phyloP scores from a whole-genome alignment of 768 basidiomycete genomes.

The Rhodotorula paludigena region DNA sequence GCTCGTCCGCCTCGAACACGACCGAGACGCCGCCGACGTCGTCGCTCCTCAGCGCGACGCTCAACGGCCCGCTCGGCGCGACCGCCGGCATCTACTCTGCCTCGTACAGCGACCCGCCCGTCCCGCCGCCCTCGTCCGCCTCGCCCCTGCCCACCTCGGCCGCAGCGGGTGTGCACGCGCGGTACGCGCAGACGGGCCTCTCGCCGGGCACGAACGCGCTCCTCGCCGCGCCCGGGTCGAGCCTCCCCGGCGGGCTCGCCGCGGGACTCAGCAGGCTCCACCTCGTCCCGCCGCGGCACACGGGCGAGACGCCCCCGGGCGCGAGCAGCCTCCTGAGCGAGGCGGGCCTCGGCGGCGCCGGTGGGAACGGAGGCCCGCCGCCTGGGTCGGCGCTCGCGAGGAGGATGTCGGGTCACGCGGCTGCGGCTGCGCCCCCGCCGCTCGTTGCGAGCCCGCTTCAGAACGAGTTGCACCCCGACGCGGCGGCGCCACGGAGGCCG shows the following conservation, averaged over 20 bases:
- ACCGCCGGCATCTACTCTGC: constrained; percentile 8
- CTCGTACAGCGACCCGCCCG: constrained; percentile 15
- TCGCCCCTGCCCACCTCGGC: not conserved
- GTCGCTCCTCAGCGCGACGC: not conserved
- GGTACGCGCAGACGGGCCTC: constrained; percentile 18
- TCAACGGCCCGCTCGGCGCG: not conserved
- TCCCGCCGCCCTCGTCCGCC: not conserved
- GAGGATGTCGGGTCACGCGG: not conserved
- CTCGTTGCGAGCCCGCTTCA: no score
- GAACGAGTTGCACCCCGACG: not conserved
- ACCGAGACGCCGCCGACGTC: not conserved
- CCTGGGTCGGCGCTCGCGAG: not conserved
- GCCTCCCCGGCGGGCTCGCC: constrained; percentile 80
- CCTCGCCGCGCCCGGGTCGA: constrained; percentile 18
- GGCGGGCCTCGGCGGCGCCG: not conserved
- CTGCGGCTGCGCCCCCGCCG: no score
- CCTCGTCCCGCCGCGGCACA: constrained; percentile 53
- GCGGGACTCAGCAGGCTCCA: constrained; percentile 87
- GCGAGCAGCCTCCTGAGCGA: not conserved
- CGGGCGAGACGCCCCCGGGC: constrained; percentile 33
- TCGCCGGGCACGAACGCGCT: constrained; percentile 25
- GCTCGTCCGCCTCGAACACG: not conserved
- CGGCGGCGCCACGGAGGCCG: not conserved
- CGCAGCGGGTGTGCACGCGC: not conserved
- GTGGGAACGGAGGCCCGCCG: no score